A percentile compares a stretch with the other conserved stretches of the same genome.
phyloP scores from a whole-genome alignment of 2,329 filamentous ascomycete genomes.

The Ilyonectria sp. region DNA sequence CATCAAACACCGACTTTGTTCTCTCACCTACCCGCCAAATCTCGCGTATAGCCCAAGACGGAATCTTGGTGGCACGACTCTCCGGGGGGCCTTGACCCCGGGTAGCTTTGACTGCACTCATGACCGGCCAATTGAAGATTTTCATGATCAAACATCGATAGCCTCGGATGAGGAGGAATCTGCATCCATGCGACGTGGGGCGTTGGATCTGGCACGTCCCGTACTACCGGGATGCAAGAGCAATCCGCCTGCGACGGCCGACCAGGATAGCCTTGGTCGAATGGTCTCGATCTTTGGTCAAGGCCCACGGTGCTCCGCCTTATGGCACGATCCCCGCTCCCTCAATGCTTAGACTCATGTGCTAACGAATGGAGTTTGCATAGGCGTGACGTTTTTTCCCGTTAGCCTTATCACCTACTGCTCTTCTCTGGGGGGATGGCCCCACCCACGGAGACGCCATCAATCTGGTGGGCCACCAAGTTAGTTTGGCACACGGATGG shows the following conservation, averaged over 20 bases:
- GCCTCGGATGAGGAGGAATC: conserved; percentile 39
- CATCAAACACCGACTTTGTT: conserved; percentile 18
- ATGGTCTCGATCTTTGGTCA: conserved; percentile 47
- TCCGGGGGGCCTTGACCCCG: conserved; percentile 8
- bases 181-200: conserved; percentile 37
- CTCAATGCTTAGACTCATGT: conserved; percentile 36
- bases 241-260: conserved; percentile 35
- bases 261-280: conserved; percentile 38
- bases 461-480: conserved; percentile 32
- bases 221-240: conserved; percentile 46
- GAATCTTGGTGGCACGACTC: conserved; percentile 5
- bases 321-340: conserved; percentile 48
- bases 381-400: conserved; percentile 45
- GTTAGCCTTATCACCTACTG: conserved; percentile 44
- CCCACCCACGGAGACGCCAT: conserved; percentile 41
- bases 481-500: conserved; percentile 49
- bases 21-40: conserved; percentile 33
- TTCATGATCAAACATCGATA: conserved; percentile 31
- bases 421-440: conserved; percentile 24
- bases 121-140: conserved; percentile 31
- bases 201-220: conserved; percentile 45
- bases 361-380: conserved; percentile 43
- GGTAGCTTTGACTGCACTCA: conserved; percentile 12
- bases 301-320: conserved; percentile 42
- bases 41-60: conserved; percentile 32